Percentiles rank a stretch among this genome's conserved stretches.
These are phyloP conservation scores for Aureobasidium sp. DNA, from an alignment of 2,329 filamentous ascomycete species.

Conservation along the genomic window DNA sequence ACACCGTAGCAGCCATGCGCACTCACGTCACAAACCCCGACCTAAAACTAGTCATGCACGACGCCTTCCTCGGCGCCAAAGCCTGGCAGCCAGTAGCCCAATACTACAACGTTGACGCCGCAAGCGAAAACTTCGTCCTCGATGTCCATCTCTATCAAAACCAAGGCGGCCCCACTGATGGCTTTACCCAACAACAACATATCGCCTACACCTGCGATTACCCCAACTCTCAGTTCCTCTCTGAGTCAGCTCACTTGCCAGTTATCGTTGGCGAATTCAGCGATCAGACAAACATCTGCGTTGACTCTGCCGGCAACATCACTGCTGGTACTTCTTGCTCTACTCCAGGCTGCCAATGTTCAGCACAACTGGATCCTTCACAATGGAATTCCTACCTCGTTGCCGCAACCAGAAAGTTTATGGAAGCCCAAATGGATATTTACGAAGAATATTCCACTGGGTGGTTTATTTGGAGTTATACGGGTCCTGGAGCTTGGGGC, in stretches of 20 bases:
- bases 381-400: slow-evolving; percentile 32
- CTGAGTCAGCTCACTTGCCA: slow-evolving; percentile 26
- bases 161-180: slow-evolving; percentile 27
- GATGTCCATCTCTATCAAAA: slow-evolving; percentile 53
- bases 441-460: slow-evolving; percentile 44
- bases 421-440: slow-evolving; percentile 46
- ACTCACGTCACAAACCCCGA: slow-evolving; percentile 19
- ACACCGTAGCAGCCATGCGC: slow-evolving; percentile 38
- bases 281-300: slow-evolving; percentile 43
- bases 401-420: slow-evolving; percentile 41
- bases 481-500: slow-evolving; percentile 35
- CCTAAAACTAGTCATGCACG: slow-evolving; percentile 47
- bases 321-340: slow-evolving; percentile 27
- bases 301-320: slow-evolving; percentile 47
- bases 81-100: slow-evolving; percentile 54
- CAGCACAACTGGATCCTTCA: slow-evolving; percentile 40
- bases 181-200: slow-evolving; percentile 31
- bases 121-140: slow-evolving; percentile 47
- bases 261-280: slow-evolving; percentile 50
- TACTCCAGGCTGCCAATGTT: slow-evolving; percentile 30
- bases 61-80: slow-evolving; percentile 45
- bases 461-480: slow-evolving; percentile 48
- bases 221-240: slow-evolving; percentile 46
- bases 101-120: slow-evolving; percentile 40
- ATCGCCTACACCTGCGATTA: slow-evolving; percentile 48